phyloP scores from a whole-genome alignment of 371 early-diverging fungal genomes.

The Apophysomyces sp. region DNA sequence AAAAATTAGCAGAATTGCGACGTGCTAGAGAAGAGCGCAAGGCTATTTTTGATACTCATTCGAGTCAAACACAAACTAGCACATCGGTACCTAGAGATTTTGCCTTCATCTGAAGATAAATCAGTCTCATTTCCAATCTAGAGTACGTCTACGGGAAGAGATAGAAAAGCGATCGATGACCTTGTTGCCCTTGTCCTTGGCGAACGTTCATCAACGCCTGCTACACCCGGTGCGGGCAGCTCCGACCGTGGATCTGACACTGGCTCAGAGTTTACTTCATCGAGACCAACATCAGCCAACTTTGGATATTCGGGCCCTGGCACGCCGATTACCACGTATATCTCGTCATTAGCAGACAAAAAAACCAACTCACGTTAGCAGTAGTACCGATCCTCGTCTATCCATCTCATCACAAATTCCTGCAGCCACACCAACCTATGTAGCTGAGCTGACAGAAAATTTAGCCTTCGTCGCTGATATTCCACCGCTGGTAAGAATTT shows the following conservation, averaged over 20 bases:
- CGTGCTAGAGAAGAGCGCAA: conserved; percentile 82
- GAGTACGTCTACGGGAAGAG: conserved; percentile 22
- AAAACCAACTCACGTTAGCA: neutral
- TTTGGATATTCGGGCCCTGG: conserved; percentile 44
- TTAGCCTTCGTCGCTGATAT: conserved; percentile 79
- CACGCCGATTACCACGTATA: conserved; percentile 47
- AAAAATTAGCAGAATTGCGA: conserved; percentile 87
- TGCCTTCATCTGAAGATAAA: neutral
- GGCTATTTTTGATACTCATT: conserved; percentile 54
- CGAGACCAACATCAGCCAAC: conserved; percentile 42
- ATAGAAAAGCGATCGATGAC: conserved; percentile 74
- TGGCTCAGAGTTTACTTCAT: conserved; percentile 50
- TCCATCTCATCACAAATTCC: conserved; percentile 33
- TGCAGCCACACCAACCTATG: conserved; percentile 27
- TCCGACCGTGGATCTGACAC: conserved; percentile 55
- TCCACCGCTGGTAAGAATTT: conserved; percentile 67
- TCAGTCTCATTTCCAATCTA: neutral
- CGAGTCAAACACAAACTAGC: conserved; percentile 36
- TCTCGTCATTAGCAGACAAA: neutral
- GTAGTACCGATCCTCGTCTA: conserved; percentile 28
- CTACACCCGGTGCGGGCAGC: conserved; percentile 37
- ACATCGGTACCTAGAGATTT: conserved; percentile 27
- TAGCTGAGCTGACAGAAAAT: conserved; percentile 60
- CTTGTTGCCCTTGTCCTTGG: conserved; percentile 82
- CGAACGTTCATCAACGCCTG: conserved; percentile 63